Evolutionary conservation across 352 stramenopile species (phyloP).

Genomic region (Phytophthora chlamydospora): DNA sequence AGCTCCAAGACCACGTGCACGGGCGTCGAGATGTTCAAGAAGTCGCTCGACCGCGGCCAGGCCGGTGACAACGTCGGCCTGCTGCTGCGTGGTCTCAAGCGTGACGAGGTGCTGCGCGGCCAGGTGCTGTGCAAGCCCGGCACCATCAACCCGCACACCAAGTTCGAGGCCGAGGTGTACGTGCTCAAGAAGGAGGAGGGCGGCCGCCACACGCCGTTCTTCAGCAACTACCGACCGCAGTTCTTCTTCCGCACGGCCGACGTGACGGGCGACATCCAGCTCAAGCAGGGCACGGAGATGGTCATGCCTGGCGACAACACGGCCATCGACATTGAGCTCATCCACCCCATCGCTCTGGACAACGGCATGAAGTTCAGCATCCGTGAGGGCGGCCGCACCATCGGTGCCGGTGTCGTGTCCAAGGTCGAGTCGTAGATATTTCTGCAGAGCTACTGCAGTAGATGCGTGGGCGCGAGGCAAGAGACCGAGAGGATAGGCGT

Average conservation of each 20-base stretch:
- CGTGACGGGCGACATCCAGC: conserved; percentile 91
- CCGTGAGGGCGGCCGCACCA: conserved; percentile 95
- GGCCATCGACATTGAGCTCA: conserved; percentile 93
- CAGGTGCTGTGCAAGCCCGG: conserved; percentile 92
- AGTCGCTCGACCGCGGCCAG: conserved; percentile 92
- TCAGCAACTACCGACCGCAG: conserved; percentile 97
- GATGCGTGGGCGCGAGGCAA: conserved; percentile 18
- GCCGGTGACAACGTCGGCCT: conserved; percentile 96
- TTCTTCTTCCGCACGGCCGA: conserved; percentile 98
- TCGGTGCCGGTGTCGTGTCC: conserved; percentile 95
- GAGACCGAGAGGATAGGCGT: neutral
- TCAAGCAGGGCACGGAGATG: conserved; percentile 91
- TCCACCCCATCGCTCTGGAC: conserved; percentile 92
- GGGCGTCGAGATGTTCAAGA: conserved; percentile 98
- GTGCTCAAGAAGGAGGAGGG: conserved; percentile 96
- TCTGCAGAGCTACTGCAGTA: conserved; percentile 28
- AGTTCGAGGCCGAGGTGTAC: conserved; percentile 97
- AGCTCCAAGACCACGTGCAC: conserved; percentile 63
- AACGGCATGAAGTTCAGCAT: conserved; percentile 96
- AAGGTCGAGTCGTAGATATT: conserved; percentile 86
- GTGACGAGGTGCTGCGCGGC: conserved; percentile 93
- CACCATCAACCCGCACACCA: conserved; percentile 86
- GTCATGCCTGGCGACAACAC: conserved; percentile 98
- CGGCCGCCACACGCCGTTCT: conserved; percentile 97
- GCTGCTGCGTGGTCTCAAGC: conserved; percentile 94